phyloP scores from a whole-genome alignment of 192 early-diverging fungal genomes.

The Coemansia sp. region DNA sequence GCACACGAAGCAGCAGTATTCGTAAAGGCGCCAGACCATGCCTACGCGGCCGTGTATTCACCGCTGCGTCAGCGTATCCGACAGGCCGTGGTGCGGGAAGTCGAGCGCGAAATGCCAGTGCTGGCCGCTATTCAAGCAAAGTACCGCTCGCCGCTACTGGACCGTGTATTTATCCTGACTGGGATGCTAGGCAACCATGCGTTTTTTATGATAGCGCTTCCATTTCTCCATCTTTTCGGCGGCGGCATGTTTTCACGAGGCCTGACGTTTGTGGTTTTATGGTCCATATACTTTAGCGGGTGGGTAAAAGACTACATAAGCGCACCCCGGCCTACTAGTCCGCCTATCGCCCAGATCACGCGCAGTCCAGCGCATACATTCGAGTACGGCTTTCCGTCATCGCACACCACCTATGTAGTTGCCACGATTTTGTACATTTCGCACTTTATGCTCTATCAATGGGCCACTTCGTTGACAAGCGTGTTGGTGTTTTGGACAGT shows the following conservation, averaged over 20 bases:
- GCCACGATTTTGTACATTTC: slow-evolving; percentile 64
- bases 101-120: slow-evolving; percentile 42
- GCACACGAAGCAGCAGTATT: slow-evolving; percentile 15
- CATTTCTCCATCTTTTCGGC: slow-evolving; percentile 79
- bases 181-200: slow-evolving; percentile 84
- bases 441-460: slow-evolving; percentile 36
- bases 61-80: slow-evolving; percentile 26
- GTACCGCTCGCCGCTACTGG: slow-evolving; percentile 48
- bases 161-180: slow-evolving; percentile 67
- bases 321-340: slow-evolving; percentile 79
- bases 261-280: slow-evolving; percentile 47
- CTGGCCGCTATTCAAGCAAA: slow-evolving; percentile 33
- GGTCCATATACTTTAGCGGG: slow-evolving; percentile 54
- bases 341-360: slow-evolving; percentile 73
- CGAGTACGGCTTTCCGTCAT: slow-evolving; percentile 93
- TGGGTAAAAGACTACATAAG: slow-evolving; percentile 76
- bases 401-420: slow-evolving; percentile 81
- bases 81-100: slow-evolving; percentile 26
- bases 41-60: slow-evolving; percentile 45
- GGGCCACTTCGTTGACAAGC: slow-evolving; percentile 30
- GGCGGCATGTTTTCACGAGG: slow-evolving; percentile 61
- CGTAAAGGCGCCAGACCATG: slow-evolving; percentile 34
- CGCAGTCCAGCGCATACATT: slow-evolving; percentile 64
- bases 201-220: slow-evolving; percentile 81
- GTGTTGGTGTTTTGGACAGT: slow-evolving; percentile 54